Evolutionary conservation across 208 protist species (phyloP).

Genomic region (Polymyxa betae): DNA sequence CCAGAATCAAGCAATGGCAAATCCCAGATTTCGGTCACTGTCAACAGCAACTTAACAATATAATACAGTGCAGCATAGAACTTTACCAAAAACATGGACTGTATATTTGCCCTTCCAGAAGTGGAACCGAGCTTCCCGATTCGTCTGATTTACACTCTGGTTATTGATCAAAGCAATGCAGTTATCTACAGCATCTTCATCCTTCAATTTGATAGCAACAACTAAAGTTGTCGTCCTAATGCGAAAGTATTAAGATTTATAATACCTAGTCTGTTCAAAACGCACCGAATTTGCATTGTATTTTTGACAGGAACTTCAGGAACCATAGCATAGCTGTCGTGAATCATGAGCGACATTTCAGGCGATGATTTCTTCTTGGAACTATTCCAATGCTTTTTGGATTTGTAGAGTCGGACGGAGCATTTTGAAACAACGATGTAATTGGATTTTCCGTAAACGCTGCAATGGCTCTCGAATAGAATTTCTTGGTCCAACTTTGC

Average conservation of each 20-base stretch:
- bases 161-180: slow-evolving; percentile 18
- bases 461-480: slow-evolving; percentile 9
- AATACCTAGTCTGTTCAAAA: not conserved
- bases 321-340: slow-evolving; percentile 22
- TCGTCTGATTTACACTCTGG: not conserved
- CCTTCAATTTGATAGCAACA: not conserved
- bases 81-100: slow-evolving; percentile 24
- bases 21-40: slow-evolving; percentile 45
- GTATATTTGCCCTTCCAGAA: slow-evolving; percentile 27
- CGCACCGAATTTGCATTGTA: not conserved
- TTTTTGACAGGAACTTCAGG: not conserved
- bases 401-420: not conserved
- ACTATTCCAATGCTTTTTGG: not conserved
- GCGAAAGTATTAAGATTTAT: not conserved
- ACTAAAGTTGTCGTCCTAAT: not conserved
- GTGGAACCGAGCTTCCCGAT: not conserved
- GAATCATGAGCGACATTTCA: not conserved
- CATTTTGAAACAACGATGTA: not conserved
- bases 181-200: slow-evolving; percentile 22
- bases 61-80: not conserved
- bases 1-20: not conserved
- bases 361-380: not conserved
- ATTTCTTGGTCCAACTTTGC: not conserved
- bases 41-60: not conserved
- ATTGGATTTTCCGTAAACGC: not conserved